Percentiles rank a stretch among this genome's conserved stretches.
phyloP scores from a whole-genome alignment of 192 early-diverging fungal species.

The Coemansia sp. region DNA sequence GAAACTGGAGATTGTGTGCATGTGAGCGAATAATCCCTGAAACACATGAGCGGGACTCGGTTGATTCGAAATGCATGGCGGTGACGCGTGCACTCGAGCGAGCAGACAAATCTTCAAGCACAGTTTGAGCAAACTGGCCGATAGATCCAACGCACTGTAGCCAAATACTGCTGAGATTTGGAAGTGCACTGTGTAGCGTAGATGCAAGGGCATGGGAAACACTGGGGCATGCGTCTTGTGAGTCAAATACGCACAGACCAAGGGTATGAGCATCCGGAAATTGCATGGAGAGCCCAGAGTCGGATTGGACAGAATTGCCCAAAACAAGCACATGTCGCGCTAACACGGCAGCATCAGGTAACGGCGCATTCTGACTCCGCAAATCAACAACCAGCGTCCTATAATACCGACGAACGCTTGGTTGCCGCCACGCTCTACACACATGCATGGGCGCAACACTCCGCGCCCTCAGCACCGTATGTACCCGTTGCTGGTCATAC shows the following conservation, averaged over 20 bases:
- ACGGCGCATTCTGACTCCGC: neutral
- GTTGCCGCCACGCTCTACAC: constrained; percentile 28
- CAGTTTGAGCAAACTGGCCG: neutral
- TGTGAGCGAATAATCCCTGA: constrained; percentile 20
- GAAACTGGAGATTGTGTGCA: constrained; percentile 15
- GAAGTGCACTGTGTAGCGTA: neutral
- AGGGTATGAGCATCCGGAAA: constrained; percentile 14
- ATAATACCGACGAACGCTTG: constrained; percentile 21
- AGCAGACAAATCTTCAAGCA: neutral
- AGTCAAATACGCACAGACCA: constrained; percentile 16
- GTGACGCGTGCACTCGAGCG: neutral
- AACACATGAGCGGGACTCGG: neutral
- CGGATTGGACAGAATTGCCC: neutral
- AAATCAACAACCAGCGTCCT: constrained; percentile 16
- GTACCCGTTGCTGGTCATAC: constrained; percentile 45
- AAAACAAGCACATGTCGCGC: constrained; percentile 18
- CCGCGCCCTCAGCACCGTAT: constrained; percentile 19
- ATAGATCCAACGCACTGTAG: constrained; percentile 17
- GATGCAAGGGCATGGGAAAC: neutral
- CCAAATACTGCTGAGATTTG: constrained; percentile 14
- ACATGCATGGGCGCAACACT: constrained; percentile 29
- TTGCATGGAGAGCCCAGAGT: neutral
- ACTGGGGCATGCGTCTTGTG: neutral
- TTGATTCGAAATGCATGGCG: constrained; percentile 11
- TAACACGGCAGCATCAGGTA: constrained; percentile 9